A percentile compares a stretch with the other conserved stretches of the same genome.
Conservation (phyloP, 2,329 filamentous ascomycete genomes). For the Neonectria magnoliae region DNA sequence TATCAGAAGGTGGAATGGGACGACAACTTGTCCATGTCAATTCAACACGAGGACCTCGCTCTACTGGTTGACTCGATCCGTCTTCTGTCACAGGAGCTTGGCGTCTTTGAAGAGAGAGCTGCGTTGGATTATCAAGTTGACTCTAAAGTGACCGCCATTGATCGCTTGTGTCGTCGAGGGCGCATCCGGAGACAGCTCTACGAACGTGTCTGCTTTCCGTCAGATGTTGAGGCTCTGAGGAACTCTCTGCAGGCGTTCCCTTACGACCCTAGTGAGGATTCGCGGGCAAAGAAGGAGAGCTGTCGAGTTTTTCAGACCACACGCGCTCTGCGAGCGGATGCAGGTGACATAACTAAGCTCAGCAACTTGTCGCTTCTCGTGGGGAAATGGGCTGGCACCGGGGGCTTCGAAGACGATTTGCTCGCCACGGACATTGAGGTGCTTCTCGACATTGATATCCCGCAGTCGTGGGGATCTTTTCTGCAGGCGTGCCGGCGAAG, state of each 20-base stretch:
- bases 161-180: constrained; percentile 13
- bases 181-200: constrained; percentile 28
- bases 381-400: constrained; percentile 5
- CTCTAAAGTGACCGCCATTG: not conserved
- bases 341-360: not conserved
- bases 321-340: not conserved
- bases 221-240: not conserved
- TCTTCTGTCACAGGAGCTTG: constrained; percentile 44
- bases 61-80: constrained; percentile 44
- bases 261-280: not conserved
- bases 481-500: constrained; percentile 29
- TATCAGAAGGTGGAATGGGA: constrained; percentile 52
- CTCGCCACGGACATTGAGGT: not conserved
- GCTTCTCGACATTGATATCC: constrained; percentile 63
- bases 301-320: constrained; percentile 15
- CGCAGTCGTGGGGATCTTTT: constrained; percentile 63
- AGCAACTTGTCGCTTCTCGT: constrained; percentile 7
- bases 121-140: not conserved
- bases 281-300: not conserved
- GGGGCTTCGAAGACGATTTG: constrained; percentile 1
- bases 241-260: not conserved
- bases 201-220: constrained; percentile 25
- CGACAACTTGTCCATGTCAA: constrained; percentile 39
- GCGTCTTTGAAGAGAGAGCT: constrained; percentile 27
- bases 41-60: constrained; percentile 52